phyloP scores from a whole-genome alignment of 306 rosid genomes.

The Cicer judaicum region DNA sequence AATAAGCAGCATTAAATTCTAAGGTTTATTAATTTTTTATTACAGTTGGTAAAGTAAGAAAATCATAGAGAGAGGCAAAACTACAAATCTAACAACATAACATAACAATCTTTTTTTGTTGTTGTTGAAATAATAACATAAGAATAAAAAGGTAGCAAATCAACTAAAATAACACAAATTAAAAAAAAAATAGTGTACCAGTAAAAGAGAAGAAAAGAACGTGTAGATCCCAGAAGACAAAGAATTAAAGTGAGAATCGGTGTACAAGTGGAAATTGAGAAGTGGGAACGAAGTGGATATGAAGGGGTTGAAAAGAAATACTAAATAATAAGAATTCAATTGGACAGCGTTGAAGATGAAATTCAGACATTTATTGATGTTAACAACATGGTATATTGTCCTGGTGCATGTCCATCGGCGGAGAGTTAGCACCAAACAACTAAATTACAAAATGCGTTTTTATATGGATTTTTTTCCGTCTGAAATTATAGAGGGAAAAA shows the following conservation, averaged over 20 bases:
- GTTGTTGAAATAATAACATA: background rate
- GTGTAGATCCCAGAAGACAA: background rate
- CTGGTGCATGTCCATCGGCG: background rate
- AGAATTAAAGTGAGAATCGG: constrained; percentile 4
- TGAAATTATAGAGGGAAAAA: background rate
- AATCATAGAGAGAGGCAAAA: constrained; percentile 34
- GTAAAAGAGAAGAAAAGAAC: constrained; percentile 1
- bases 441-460: background rate
- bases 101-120: background rate
- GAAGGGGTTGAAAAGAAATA: background rate
- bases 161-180: background rate
- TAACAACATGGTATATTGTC: constrained; percentile 6
- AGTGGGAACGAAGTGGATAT: constrained; percentile 14
- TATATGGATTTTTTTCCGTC: constrained; percentile 1
- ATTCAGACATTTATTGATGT: background rate
- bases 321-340: background rate
- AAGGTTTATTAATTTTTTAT: background rate
- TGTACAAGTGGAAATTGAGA: constrained; percentile 5
- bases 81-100: constrained; percentile 13
- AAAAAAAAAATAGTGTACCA: constrained; percentile 17
- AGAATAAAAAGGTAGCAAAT: constrained; percentile 1
- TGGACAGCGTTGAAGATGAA: background rate
- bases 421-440: background rate
- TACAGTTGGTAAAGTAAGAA: constrained; percentile 1
- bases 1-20: constrained; percentile 22